Evolutionary conservation across 169 alveolate species (phyloP), one percentile per base, ranked within the genome.

Genomic region (Plasmodium chabaudi): DNA sequence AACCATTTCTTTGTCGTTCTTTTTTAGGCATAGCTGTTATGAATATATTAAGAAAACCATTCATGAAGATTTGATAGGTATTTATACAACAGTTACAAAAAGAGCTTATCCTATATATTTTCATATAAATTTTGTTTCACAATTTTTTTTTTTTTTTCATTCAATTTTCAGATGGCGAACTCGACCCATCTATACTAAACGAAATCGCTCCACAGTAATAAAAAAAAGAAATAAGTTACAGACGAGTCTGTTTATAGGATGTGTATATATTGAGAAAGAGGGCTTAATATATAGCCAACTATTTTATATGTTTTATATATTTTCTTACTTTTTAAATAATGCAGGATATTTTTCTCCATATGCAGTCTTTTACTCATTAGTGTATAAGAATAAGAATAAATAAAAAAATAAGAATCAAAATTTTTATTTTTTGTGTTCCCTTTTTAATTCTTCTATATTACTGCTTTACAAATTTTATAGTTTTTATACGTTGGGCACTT

Each of bases 161-260:
- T 49, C 1, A 21, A 1, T 27, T n/a, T 10, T 13, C 51, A 46
- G 88, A 74, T 74, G 88, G 59, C 21, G 88, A 74, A 34, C 15
- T 74, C 12, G 63, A 74, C 69, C 88, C 88, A 13, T 74, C 88
- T 46, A 47, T 74, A 49, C 56, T 74, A 39, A 74, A 74, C 73
- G 88, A 74, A 44, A 74, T 74, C 44, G 47, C 63, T 13, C 88
- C 88, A 12, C 88, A 74, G 88, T 74, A 74, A 74, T 64, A 12
- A 10, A 53, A 21, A 21, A 21, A 21, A 21, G 0, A 13, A 2
- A 9, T 34, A 27, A 21, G 17, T 19, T 34, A 34, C 7, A 34
- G 42, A 34, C 42, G 5, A 0, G 0, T 34, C 1, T 21, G 25
- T 34, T 34, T 34, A 34, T 34, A 34, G 4, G 0, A 34, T 34